Evolutionary conservation across 306 rosid genomes (phyloP), one percentile per base, ranked within the genome.

Genomic region (Lathyrus aphaca): DNA sequence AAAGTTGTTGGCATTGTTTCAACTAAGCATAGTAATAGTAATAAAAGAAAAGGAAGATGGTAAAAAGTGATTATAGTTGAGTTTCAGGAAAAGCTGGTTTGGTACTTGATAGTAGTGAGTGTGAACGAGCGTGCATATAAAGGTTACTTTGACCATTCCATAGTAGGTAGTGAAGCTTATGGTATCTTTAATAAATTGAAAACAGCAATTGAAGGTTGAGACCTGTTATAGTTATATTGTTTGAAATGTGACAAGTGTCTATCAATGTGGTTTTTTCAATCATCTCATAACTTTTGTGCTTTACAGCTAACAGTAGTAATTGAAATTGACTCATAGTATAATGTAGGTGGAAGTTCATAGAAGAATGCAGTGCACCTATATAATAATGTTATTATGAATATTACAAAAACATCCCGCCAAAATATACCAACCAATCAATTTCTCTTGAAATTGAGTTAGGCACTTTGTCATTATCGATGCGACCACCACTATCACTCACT

Each of bases 61-160:
- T 54, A 54, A 69, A 40, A 69, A 40, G 6, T 21, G 15, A 21
- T 9, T 53, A 35, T 49, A 1, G 16, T 66, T 8, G 62, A 35
- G 39, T 35, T 35, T 35, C 10, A 7, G 9, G 15, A 51, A 68
- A 50, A 35, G 48, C 23, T 68, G 59, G 57, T 39, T 35, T 35
- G 39, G 39, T 35, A 13, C 17, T 5, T 10, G 6, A 15, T 12
- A 14, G 59, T 23, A 6, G 48, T 6, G 75, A 29, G 46, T 18
- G 45, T 16, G 23, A 68, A 23, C 51, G 10, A 29, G 75, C 58
- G 17, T 23, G 63, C 69, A 35, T 23, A 46, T 55, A 69, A 42
- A 63, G 64, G 19, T 42, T 42, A 21, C 55, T 27, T 35, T 46
- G 57, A 6, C 14, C 3, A 3, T 23, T 1, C n/a, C 10, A 3